Evolutionary conservation across 2,329 filamentous ascomycete species (phyloP).

Genomic region (Didymella glomerata): DNA sequence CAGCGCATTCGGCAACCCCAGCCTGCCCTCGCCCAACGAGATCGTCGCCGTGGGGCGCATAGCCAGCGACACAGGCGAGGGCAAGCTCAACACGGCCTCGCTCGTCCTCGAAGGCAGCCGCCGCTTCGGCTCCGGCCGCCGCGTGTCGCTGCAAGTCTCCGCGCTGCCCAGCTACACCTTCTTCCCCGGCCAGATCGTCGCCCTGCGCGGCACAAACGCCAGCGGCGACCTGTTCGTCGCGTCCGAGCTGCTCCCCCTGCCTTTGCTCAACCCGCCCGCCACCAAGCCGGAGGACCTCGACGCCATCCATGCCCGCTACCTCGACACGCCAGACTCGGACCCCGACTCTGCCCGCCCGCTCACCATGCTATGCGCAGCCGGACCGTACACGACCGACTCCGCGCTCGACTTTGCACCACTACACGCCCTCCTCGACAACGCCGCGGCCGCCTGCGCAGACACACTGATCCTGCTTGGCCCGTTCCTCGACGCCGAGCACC

Average conservation of each 20-base stretch:
- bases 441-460: slow-evolving; percentile 78
- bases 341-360: slow-evolving; percentile 67
- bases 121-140: slow-evolving; percentile 79
- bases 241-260: slow-evolving; percentile 76
- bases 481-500: slow-evolving; percentile 92
- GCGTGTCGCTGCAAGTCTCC: slow-evolving; percentile 81
- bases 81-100: slow-evolving; percentile 84
- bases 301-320: slow-evolving; percentile 72
- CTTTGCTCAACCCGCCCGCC: slow-evolving; percentile 76
- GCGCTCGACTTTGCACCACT: slow-evolving; percentile 91
- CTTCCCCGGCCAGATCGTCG: slow-evolving; percentile 94
- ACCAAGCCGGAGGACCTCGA: slow-evolving; percentile 73
- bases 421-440: slow-evolving; percentile 79
- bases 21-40: slow-evolving; percentile 82
- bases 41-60: slow-evolving; percentile 92
- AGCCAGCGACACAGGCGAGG: slow-evolving; percentile 85
- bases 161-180: slow-evolving; percentile 76
- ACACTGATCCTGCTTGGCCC: slow-evolving; percentile 82
- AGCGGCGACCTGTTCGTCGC: slow-evolving; percentile 85
- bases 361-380: slow-evolving; percentile 78
- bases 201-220: slow-evolving; percentile 84
- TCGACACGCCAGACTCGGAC: slow-evolving; percentile 66
- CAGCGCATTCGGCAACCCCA: slow-evolving; percentile 84
- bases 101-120: slow-evolving; percentile 89
- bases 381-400: slow-evolving; percentile 91